Evolutionary conservation across 202 grass and related monocot genomes (phyloP), one percentile per base, ranked within the genome.

Genomic region (Digitaria exilis): DNA sequence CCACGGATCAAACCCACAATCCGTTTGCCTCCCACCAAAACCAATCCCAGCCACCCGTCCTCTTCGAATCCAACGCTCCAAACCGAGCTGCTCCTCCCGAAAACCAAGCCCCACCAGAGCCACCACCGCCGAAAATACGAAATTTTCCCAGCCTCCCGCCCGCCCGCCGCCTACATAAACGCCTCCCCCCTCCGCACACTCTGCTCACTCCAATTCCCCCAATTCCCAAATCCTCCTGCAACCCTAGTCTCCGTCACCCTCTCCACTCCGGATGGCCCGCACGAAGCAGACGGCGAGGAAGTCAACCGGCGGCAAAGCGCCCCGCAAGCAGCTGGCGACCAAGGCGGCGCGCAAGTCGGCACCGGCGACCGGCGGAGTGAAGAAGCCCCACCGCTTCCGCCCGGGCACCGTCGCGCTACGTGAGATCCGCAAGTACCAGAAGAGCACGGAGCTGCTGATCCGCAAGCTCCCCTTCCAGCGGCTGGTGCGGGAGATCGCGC

Each of bases 351-450:
- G 90, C 87, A 95, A 92, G 89, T 92, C 90, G 2, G 90, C 90
- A 0, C 92, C 92, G 35, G 92, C 87, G 0, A 95, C 90, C 49
- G 90, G 92, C 9, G 92, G 92, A 0, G 92, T 92, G 73, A 94
- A 94, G 92, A 94, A 92, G 81, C 92, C 92, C 5, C 92, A 94
- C 78, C 92, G 89, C 61, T 95, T 95, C 82, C 83, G 90, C 64
- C 92, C 87, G 1, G 93, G 93, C 41, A 95, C 93, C 21, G 93
- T 95, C 70, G 93, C 93, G 0, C 92, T 94, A 41, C 80, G 92
- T 0, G 92, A 89, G 89, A 94, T 94, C 77, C 84, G 89, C 73
- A 94, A 94, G 84, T 94, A 94, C 87, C 92, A 94, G 84, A 94
- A 94, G 89, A 94, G 89, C 84, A 94, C 89, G 0, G 92, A 94